Evolutionary conservation across 768 basidiomycete species (phyloP).

Genomic region (Candolleomyces efflorescens): DNA sequence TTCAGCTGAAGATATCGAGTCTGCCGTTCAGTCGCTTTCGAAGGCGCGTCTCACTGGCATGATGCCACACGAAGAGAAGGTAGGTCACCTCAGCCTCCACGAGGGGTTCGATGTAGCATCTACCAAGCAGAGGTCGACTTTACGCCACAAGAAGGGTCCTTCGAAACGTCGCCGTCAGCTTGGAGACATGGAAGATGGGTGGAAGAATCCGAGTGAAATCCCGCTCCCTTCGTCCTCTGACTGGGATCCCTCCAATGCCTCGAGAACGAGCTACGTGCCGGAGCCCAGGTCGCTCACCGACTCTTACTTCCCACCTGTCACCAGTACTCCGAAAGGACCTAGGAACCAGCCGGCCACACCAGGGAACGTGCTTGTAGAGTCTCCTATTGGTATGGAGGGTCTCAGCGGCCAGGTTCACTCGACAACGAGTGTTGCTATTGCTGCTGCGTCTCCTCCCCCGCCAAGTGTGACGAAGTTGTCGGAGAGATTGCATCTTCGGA

Average conservation of each 20-base stretch:
- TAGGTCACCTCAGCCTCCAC: no score
- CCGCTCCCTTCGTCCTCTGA: background rate
- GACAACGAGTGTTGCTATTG: no score
- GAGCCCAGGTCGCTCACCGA: background rate
- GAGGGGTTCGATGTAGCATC: no score
- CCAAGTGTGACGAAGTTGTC: conserved; percentile 3
- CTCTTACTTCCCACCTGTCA: conserved; percentile 1
- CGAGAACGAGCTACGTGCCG: background rate
- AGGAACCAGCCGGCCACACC: no score
- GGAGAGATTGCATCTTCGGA: background rate
- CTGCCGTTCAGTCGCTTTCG: background rate
- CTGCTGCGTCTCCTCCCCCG: background rate
- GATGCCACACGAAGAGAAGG: no score
- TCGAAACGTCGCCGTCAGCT: no score
- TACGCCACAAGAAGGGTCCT: no score
- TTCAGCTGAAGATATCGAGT: conserved; percentile 4
- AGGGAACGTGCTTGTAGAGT: background rate
- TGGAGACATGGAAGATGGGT: no score
- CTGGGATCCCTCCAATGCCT: background rate
- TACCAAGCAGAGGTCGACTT: background rate
- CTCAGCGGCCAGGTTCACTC: no score
- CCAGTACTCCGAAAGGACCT: background rate
- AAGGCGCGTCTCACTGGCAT: background rate
- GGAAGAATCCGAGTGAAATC: background rate
- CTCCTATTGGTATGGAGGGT: background rate